Evolutionary conservation across 495 filamentous ascomycete genomes (phyloP).

Genomic region (Daldinia bambusicola): DNA sequence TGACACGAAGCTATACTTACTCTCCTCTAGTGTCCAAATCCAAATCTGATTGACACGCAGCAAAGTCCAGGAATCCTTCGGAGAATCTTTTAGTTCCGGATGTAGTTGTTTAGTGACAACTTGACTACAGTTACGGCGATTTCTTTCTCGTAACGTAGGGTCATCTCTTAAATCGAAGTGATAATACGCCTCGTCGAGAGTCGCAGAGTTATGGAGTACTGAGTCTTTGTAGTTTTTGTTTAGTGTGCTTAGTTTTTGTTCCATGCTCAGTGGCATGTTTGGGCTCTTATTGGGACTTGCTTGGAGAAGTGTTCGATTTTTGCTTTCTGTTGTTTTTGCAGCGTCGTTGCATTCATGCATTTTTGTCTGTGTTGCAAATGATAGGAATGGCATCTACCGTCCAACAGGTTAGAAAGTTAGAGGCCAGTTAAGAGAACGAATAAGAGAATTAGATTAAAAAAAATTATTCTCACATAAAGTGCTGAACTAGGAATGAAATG

Average conservation of each 20-base stretch:
- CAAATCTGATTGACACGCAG: slow-evolving; percentile 27
- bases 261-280: too few species aligned
- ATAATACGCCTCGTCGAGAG: slow-evolving; percentile 28
- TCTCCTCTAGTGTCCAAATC: slow-evolving; percentile 25
- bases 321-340: too few species aligned
- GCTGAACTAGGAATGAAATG: slow-evolving; percentile 21
- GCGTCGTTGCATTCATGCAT: too few species aligned
- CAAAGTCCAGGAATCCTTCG: slow-evolving; percentile 1
- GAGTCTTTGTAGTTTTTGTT: slow-evolving; percentile 2
- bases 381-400: slow-evolving; percentile 29
- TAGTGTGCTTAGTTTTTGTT: too few species aligned
- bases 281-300: too few species aligned
- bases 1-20: slow-evolving; percentile 8
- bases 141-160: too few species aligned
- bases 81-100: not conserved
- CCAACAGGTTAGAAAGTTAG: not conserved
- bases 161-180: slow-evolving; percentile 7
- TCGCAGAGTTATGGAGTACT: slow-evolving; percentile 17
- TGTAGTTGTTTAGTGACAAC: slow-evolving; percentile 21
- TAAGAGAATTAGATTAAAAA: too few species aligned
- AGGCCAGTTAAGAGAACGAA: not conserved
- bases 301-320: too few species aligned
- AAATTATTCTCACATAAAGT: slow-evolving; percentile 28
- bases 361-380: slow-evolving; percentile 9
- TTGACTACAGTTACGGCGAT: slow-evolving; percentile 9